Conservation (phyloP, 345 rosid genomes). For the Arabidopsis thaliana region TAIR10.1 NC_003070.9:22470501-22471000, state of each 20-base stretch:
- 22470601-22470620: slow-evolving; percentile 18
- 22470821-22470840: background rate
- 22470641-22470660: background rate
- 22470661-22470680: slow-evolving; percentile 15
- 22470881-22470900: background rate
- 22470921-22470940: background rate
- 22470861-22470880: background rate
- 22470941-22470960: background rate
- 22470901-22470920: background rate
- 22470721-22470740: slow-evolving; percentile 11
- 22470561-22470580: slow-evolving; percentile 95
- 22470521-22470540: slow-evolving; percentile 90
- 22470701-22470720: slow-evolving; percentile 11
- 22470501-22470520: slow-evolving; percentile 72
- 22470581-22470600: slow-evolving; percentile 3
- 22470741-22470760: background rate
- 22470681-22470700: background rate
- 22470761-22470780: too few relatives aligned
- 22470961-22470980: background rate
- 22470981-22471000: background rate
- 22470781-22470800: too few relatives aligned
- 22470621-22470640: slow-evolving; percentile 30
- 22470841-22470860: background rate
- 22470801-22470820: too few relatives aligned
- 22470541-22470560: slow-evolving; percentile 95